Base-by-base conservation (phyloP, 148 eudicot genomes). In the Rhododendron griersonianum region DNA sequence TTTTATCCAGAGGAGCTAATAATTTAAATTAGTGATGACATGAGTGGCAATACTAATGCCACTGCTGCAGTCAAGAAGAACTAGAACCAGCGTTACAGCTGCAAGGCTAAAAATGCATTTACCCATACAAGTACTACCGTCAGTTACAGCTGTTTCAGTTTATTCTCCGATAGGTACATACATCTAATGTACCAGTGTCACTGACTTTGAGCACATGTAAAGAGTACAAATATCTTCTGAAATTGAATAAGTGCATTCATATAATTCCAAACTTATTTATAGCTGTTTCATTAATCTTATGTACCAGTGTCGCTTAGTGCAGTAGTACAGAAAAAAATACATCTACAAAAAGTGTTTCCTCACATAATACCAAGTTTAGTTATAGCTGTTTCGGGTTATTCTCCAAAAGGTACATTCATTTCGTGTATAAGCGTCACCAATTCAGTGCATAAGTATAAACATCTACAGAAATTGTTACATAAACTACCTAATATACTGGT, bases 401-500 rank as follows among this genome's bases (percentile, higher is more conserved):
- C 21, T 82, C 19, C 47, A 55, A 83, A 6, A 65, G 57, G n/a
- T 23, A 45, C 28, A 83, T 44, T 11, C 47, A 33, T 74, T 21
- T 45, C 30, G 9, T 25, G 35, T 35, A 55, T 28, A 19, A 51
- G 30, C 19, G 4, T 75, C 71, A 35, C 33, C 14, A 19, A 45
- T 30, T 44, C 25, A 11, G 85, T 25, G 25, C 44, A 84, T 41
- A 61, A 53, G 25, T 61, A 86, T 2, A 76, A 41, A 53, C 45
- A 47, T 4, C 3, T 35, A 1, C 7, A n/a, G 79, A 76, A 30
- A 28, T 10, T 71, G 25, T 59, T 37, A 67, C 45, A 16, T 53
- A 61, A 45, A 78, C 30, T 14, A 93, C 98, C 98, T 94, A 86
- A 96, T 94, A 83, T 94, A 96, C 85, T 94, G 98, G 90, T 93